Conservation (phyloP, 257 asterid genomes). For the Striga asiatica region DNA sequence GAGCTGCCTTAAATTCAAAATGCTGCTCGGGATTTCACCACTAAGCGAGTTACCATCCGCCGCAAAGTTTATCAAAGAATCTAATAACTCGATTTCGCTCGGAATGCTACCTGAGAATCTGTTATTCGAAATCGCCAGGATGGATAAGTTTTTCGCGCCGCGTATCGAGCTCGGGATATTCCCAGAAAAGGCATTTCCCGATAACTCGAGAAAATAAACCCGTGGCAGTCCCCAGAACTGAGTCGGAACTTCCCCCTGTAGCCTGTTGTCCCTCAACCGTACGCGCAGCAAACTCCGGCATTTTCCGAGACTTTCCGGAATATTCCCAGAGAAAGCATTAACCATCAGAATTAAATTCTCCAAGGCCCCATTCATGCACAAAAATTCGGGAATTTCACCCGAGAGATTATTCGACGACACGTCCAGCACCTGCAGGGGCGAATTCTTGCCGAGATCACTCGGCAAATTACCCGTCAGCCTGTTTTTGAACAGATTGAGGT, state of each 20-base stretch:
- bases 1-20: slow-evolving; percentile 26
- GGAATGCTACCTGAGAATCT: too few species aligned
- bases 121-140: slow-evolving; percentile 32
- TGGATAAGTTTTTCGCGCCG: slow-evolving; percentile 37
- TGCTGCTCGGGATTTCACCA: slow-evolving; percentile 33
- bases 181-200: slow-evolving; percentile 33
- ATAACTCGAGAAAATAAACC: slow-evolving; percentile 31
- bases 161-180: slow-evolving; percentile 39
- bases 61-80: slow-evolving; percentile 28
- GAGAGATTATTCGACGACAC: slow-evolving; percentile 34
- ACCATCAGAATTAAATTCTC: slow-evolving; percentile 31
- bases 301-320: slow-evolving; percentile 25
- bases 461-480: slow-evolving; percentile 29
- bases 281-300: slow-evolving; percentile 32
- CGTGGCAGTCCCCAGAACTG: slow-evolving; percentile 31
- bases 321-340: slow-evolving; percentile 33
- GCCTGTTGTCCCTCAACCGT: slow-evolving; percentile 29
- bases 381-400: slow-evolving; percentile 32
- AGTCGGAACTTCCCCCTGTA: slow-evolving; percentile 33
- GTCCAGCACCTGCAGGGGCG: slow-evolving; percentile 38
- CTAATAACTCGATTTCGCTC: too few species aligned
- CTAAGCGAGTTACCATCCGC: slow-evolving; percentile 28
- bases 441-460: slow-evolving; percentile 26
- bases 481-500: slow-evolving; percentile 38
- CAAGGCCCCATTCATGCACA: slow-evolving; percentile 28